Base-by-base conservation (phyloP, 2,329 filamentous ascomycete species). In the Sporothrix globosa region DNA sequence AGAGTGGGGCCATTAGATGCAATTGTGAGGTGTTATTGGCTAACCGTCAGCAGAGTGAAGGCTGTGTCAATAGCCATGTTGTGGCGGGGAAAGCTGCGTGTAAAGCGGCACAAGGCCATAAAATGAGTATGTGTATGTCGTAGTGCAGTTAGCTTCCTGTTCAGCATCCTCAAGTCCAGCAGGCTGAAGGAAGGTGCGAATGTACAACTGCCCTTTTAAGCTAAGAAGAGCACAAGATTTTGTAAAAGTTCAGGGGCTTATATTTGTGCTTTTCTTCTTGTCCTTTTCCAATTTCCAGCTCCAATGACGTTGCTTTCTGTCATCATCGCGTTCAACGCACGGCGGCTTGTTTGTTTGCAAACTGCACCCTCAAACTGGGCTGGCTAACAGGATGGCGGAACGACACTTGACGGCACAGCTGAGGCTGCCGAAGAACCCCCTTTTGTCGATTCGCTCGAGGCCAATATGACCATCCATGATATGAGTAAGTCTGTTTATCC, bases 391-490 rank as follows among this genome's bases (percentile, higher is more conserved):
- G 19, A 61, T 46, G 2, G 9, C 14, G 39, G 11, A 21, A 4
- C 4, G 10, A 24, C n/a, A n/a, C 10, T 6, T 3, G 3, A 61
- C 39, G 34, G 11, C 58, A 61, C n/a, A 4, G 63, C 21, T 11
- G 14, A 53, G 27, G n/a, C 10, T 5, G n/a, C 19, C 1, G 30
- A 54, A 1, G 54, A 54, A 10, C 13, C 1, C n/a, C n/a, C 17
- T 0, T 54, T 54, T 9, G 21, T 67, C 7, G 65, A 67, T 2
- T 27, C 65, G 11, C 34, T 67, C 14, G 10, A 54, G 6, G 46
- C 30, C n/a, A 54, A 67, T n/a, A 67, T 67, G 65, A 54, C 65
- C 3, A 4, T 67, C 34, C 48, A 67, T 1, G 30, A 67, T 44
- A 48, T 54, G 1, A 50, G 30, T 54, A 53, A 27, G 27, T 27